phyloP scores from a whole-genome alignment of 352 stramenopile genomes.

The Pythium phragmitis region DNA sequence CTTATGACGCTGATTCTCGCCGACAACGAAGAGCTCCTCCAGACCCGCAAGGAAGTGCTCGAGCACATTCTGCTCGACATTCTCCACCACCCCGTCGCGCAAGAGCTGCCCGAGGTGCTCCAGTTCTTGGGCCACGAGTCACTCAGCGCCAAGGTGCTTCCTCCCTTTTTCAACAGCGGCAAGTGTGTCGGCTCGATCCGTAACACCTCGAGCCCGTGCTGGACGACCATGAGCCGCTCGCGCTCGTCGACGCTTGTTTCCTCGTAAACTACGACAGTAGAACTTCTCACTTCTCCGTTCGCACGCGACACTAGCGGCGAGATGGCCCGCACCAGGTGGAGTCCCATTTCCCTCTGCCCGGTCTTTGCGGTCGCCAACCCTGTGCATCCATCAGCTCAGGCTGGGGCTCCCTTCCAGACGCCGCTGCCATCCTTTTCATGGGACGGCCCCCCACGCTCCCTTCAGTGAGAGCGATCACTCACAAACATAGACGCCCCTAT shows the following conservation, averaged over 20 bases:
- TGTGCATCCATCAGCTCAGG: neutral
- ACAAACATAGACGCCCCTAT: slow-evolving; percentile 18
- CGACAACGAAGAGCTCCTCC: slow-evolving; percentile 64
- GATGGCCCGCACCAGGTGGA: no score
- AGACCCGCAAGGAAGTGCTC: slow-evolving; percentile 58
- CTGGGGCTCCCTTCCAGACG: neutral
- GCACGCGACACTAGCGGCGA: neutral
- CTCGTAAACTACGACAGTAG: slow-evolving; percentile 10
- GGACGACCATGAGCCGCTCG: slow-evolving; percentile 40
- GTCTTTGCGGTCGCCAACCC: neutral
- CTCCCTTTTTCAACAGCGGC: slow-evolving; percentile 40
- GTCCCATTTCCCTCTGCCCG: no score
- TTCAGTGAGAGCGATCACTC: neutral
- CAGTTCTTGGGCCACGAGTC: slow-evolving; percentile 66
- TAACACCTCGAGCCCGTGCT: slow-evolving; percentile 68
- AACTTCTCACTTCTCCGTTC: neutral
- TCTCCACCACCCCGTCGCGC: slow-evolving; percentile 53
- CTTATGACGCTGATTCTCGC: slow-evolving; percentile 73
- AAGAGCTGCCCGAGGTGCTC: slow-evolving; percentile 63
- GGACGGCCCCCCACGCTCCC: neutral
- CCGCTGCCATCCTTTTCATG: neutral
- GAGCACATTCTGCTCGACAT: slow-evolving; percentile 57
- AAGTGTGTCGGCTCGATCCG: slow-evolving; percentile 71
- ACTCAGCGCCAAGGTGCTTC: slow-evolving; percentile 45
- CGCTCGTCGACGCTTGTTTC: slow-evolving; percentile 35